Conservation (phyloP, 345 rosid species). For the Lagerstroemia speciosa region DNA sequence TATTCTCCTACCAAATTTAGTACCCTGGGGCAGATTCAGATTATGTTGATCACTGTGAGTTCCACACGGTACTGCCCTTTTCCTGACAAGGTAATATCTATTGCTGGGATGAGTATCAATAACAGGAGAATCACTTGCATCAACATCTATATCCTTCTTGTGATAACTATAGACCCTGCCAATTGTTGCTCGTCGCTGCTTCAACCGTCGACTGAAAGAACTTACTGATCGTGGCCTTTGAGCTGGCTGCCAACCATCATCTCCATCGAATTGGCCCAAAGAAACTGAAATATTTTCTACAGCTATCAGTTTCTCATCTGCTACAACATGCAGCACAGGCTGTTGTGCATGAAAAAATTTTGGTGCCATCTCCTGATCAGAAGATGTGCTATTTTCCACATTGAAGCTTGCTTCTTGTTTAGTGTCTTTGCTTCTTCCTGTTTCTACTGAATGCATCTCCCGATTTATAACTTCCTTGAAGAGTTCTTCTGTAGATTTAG, state of each 20-base stretch:
- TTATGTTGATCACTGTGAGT: slow-evolving; percentile 48
- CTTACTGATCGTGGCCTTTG: slow-evolving; percentile 84
- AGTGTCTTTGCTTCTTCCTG: slow-evolving; percentile 21
- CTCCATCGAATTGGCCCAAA: slow-evolving; percentile 58
- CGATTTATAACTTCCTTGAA: slow-evolving; percentile 45
- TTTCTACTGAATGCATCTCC: slow-evolving; percentile 33
- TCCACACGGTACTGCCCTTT: slow-evolving; percentile 55
- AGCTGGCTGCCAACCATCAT: slow-evolving; percentile 96
- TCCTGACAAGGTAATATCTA: slow-evolving; percentile 58
- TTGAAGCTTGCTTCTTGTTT: slow-evolving; percentile 28
- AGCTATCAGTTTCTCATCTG: slow-evolving; percentile 24
- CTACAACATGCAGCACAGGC: slow-evolving; percentile 35
- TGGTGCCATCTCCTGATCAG: slow-evolving; percentile 32
- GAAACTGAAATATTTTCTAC: slow-evolving; percentile 15
- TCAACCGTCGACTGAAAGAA: slow-evolving; percentile 59
- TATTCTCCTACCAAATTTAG: slow-evolving; percentile 73
- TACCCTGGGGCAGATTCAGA: slow-evolving; percentile 39
- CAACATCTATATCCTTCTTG: slow-evolving; percentile 55
- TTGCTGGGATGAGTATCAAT: slow-evolving; percentile 48
- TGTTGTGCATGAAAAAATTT: slow-evolving; percentile 31
- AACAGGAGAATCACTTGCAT: slow-evolving; percentile 37
- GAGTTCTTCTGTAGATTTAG: slow-evolving; percentile 35
- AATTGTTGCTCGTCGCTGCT: slow-evolving; percentile 74
- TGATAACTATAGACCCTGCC: slow-evolving; percentile 65
- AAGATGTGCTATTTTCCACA: slow-evolving; percentile 15